Base-by-base conservation (phyloP, 768 basidiomycete genomes). In the Suillus discolor region DNA sequence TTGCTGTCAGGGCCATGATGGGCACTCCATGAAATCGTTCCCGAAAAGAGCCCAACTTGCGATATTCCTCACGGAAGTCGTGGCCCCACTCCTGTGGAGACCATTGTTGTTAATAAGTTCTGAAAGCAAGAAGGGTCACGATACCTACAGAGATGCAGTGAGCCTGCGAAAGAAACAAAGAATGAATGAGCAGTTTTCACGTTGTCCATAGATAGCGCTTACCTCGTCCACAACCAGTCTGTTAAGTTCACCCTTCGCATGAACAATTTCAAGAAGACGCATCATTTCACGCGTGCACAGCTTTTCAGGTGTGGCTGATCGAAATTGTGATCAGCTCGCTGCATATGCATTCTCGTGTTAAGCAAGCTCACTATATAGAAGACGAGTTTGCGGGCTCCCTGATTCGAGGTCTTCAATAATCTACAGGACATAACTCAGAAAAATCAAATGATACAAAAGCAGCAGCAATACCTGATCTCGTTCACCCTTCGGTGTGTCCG, bases 1-100 rank as follows among this genome's bases (percentile, higher is more conserved):
- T 93, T 2, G 93, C 93, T 1, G 93, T 95, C 45, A 95, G 76
- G 4, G 93, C 93, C 91, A 94, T 95, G 69, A 96, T 89, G 0
- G 94, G 93, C 5, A 94, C 85, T 64, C 83, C 79, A 1, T 84
- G 83, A 71, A 89, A 94, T 36, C 80, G 81, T 44, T 84, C 80
- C 2, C 93, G 85, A 73, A 96, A 91, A 45, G 78, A 73, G 6
- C 93, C 93, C 28, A 96, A 81, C 31, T 80, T 83, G 53, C 92
- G 80, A 71, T 94, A 95, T 51, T 92, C 89, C 39, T 75, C 81
- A 31, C 93, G 86, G 72, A 93, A 93, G 70, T 92, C 88, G 57
- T 93, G 91, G 0, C 91, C 92, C 93, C 92, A 94, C 81, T 93
- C 92, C 89, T 92, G 20, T 23, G 20, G 25, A 66, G 0, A 68